Percentiles rank a stretch among this genome's conserved stretches.
Evolutionary conservation across 1,284 basidiomycete genomes (phyloP).

Genomic region (Meripilus lineatus): DNA sequence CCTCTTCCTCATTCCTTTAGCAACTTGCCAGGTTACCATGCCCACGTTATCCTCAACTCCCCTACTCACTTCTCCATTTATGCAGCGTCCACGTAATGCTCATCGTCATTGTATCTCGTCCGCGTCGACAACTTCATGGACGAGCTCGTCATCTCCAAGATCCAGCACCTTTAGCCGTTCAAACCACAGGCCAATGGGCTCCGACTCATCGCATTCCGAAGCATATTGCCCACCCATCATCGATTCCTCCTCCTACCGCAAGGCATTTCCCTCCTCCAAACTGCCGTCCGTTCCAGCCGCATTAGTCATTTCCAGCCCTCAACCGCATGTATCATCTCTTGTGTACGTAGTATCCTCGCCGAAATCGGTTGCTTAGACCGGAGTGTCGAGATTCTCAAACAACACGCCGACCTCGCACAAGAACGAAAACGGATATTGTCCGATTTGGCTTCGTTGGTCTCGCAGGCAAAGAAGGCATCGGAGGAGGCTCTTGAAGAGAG

Average conservation of each 20-base stretch:
- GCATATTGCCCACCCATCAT: constrained; percentile 69
- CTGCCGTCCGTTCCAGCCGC: constrained; percentile 74
- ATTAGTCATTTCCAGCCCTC: constrained; percentile 81
- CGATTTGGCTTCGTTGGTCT: constrained; percentile 80
- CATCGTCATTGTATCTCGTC: constrained; percentile 48
- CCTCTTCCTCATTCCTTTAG: not conserved
- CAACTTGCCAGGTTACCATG: too few species aligned
- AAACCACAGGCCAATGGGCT: constrained; percentile 42
- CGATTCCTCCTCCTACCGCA: constrained; percentile 78
- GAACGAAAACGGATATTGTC: constrained; percentile 83
- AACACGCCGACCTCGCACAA: constrained; percentile 63
- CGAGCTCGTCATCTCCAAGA: constrained; percentile 34
- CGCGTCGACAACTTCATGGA: constrained; percentile 50
- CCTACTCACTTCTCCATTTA: not conserved
- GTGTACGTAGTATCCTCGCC: constrained; percentile 85
- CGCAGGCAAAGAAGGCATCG: constrained; percentile 78
- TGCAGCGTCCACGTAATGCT: constrained; percentile 15
- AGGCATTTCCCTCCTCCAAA: constrained; percentile 81
- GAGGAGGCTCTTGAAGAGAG: constrained; percentile 46
- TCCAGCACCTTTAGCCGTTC: constrained; percentile 27
- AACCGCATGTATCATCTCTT: constrained; percentile 88
- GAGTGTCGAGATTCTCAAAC: constrained; percentile 70
- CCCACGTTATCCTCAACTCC: too few species aligned
- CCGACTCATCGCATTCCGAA: constrained; percentile 44
- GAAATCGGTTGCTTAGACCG: constrained; percentile 84